These are phyloP conservation scores for Candida coquimbonensis DNA, from an alignment of 805 yeast species.

Conservation along the genomic window DNA sequence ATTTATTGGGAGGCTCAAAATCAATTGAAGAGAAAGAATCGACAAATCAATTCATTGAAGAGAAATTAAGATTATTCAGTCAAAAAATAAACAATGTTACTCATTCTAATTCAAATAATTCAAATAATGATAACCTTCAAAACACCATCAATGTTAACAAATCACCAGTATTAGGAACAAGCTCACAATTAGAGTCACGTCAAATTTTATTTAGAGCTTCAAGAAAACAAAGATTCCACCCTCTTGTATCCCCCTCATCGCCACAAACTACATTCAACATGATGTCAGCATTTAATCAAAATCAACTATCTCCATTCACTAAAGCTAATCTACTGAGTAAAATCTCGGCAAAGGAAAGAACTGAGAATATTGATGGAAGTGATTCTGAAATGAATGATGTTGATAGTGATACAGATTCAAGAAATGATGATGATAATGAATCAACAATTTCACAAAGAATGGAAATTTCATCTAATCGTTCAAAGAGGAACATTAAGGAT, in stretches of 20 bases:
- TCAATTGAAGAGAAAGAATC: neutral
- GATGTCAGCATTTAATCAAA: slow-evolving; percentile 5
- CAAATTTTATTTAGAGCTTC: neutral
- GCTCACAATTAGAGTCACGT: neutral
- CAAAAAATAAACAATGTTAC: slow-evolving; percentile 3
- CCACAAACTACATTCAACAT: slow-evolving; percentile 4
- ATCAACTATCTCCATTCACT: slow-evolving; percentile 19
- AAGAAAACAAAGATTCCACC: neutral
- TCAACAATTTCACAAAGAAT: slow-evolving; percentile 4
- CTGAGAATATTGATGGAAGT: slow-evolving; percentile 17
- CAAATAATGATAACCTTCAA: neutral
- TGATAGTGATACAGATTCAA: slow-evolving; percentile 18
- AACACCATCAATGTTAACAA: too few species aligned
- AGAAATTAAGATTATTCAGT: slow-evolving; percentile 12
- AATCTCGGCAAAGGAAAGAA: slow-evolving; percentile 7
- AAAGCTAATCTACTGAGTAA: slow-evolving; percentile 17
- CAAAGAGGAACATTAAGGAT: neutral
- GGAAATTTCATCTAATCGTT: neutral
- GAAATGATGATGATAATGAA: slow-evolving; percentile 11
- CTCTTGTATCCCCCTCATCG: neutral
- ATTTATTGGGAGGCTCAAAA: slow-evolving; percentile 22
- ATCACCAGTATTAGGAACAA: neutral
- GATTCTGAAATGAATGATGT: slow-evolving; percentile 24
- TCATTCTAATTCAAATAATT: neutral
- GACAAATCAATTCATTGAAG: slow-evolving; percentile 6